phyloP scores from a whole-genome alignment of 2,329 filamentous ascomycete genomes.

The Corinectria fuckeliana region DNA sequence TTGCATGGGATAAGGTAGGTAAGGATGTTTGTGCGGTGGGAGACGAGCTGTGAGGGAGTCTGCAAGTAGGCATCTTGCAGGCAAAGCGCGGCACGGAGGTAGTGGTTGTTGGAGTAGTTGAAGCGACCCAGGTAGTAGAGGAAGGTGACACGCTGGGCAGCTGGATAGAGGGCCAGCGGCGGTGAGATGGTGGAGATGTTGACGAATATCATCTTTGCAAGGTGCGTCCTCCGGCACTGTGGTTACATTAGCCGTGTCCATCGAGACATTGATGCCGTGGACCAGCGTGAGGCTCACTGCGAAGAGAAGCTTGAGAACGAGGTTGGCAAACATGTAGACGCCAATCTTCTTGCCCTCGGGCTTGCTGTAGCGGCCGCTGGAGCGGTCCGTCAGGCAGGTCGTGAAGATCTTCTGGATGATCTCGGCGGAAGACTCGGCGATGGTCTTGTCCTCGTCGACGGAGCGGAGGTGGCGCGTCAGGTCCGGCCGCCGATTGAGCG shows the following conservation, averaged over 20 bases:
- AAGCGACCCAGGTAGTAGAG: conserved; percentile 95
- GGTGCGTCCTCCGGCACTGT: conserved; percentile 79
- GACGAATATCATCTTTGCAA: conserved; percentile 86
- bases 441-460: conserved; percentile 70
- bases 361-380: conserved; percentile 67
- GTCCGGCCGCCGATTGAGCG: conserved; percentile 80
- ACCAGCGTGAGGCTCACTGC: conserved; percentile 57
- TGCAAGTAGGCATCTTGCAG: conserved; percentile 83
- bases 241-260: conserved; percentile 2
- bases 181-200: conserved; percentile 87
- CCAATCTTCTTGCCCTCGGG: conserved; percentile 86
- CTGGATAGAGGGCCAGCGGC: conserved; percentile 81
- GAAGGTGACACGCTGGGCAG: conserved; percentile 86
- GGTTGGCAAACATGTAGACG: conserved; percentile 91
- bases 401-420: conserved; percentile 91
- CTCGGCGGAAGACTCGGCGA: conserved; percentile 88
- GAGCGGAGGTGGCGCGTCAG: conserved; percentile 71
- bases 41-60: conserved; percentile 64
- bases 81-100: conserved; percentile 75
- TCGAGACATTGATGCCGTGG: neutral
- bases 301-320: conserved; percentile 87
- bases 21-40: conserved; percentile 80
- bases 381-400: conserved; percentile 83
- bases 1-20: conserved; percentile 85
- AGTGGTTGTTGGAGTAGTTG: conserved; percentile 85